Evolutionary conservation across 352 stramenopile genomes (phyloP).

Genomic region (Phytophthora fragariaefolia): DNA sequence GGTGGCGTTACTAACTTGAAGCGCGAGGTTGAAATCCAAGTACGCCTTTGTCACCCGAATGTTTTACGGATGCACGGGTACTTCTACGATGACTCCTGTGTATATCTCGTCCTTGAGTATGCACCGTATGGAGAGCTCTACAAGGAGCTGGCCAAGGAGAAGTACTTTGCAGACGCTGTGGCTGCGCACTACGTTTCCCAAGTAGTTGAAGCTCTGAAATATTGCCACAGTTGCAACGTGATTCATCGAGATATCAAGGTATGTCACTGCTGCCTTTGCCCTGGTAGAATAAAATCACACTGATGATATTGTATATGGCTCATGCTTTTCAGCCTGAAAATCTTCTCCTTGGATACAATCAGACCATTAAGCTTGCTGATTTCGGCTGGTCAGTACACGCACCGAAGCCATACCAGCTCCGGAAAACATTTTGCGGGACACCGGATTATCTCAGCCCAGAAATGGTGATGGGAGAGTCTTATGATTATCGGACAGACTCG

Average conservation of each 20-base stretch:
- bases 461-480: conserved; percentile 69
- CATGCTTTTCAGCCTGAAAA: conserved; percentile 73
- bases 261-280: not conserved
- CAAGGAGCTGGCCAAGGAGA: conserved; percentile 71
- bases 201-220: conserved; percentile 76
- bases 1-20: conserved; percentile 69
- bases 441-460: conserved; percentile 89
- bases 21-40: conserved; percentile 88
- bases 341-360: conserved; percentile 73
- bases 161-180: conserved; percentile 55
- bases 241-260: conserved; percentile 93
- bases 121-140: conserved; percentile 83
- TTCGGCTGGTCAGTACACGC: conserved; percentile 90
- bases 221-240: conserved; percentile 79
- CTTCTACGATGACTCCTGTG: conserved; percentile 86
- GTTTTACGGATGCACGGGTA: conserved; percentile 81
- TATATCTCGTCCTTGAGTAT: conserved; percentile 89
- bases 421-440: conserved; percentile 85
- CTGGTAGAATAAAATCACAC: too few species aligned
- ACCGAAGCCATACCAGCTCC: conserved; percentile 57
- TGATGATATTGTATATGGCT: conserved; percentile 7
- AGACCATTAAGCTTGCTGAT: conserved; percentile 87
- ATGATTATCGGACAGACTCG: conserved; percentile 74
- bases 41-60: conserved; percentile 75
- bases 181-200: conserved; percentile 80